Percentiles rank a stretch among this genome's conserved stretches.
phyloP scores from a whole-genome alignment of 1,284 basidiomycete genomes.

The Dichomitus squalens region DNA sequence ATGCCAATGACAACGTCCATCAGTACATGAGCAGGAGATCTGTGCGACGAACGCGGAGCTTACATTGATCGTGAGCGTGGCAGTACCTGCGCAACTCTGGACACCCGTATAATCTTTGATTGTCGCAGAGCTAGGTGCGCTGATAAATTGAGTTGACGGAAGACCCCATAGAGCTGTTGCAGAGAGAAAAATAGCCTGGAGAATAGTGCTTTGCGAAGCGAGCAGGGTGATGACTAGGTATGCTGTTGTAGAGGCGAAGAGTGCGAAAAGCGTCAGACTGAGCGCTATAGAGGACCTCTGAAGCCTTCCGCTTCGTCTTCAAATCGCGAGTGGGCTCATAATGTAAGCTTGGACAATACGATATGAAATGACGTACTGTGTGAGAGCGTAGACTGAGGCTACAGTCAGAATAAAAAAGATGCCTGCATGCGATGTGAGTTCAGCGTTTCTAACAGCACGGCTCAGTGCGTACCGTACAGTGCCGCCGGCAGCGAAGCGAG shows the following conservation, averaged over 20 bases:
- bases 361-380: neutral
- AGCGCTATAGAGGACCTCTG: neutral
- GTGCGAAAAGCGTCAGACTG: neutral
- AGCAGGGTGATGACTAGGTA: neutral
- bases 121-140: neutral
- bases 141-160: neutral
- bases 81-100: neutral
- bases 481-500: neutral
- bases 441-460: neutral
- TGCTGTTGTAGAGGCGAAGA: neutral
- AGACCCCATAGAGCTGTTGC: neutral
- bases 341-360: too few species aligned
- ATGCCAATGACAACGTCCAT: too few species aligned
- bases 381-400: neutral
- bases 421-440: neutral
- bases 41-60: too few species aligned
- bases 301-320: neutral
- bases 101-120: neutral
- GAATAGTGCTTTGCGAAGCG: neutral
- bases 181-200: neutral
- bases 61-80: neutral
- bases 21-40: too few species aligned
- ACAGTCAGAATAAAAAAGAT: neutral
- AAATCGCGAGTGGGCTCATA: too few species aligned
- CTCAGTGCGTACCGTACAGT: neutral